phyloP scores from a whole-genome alignment of 2,329 filamentous ascomycete species.

The Colletotrichum echinochloae region DNA sequence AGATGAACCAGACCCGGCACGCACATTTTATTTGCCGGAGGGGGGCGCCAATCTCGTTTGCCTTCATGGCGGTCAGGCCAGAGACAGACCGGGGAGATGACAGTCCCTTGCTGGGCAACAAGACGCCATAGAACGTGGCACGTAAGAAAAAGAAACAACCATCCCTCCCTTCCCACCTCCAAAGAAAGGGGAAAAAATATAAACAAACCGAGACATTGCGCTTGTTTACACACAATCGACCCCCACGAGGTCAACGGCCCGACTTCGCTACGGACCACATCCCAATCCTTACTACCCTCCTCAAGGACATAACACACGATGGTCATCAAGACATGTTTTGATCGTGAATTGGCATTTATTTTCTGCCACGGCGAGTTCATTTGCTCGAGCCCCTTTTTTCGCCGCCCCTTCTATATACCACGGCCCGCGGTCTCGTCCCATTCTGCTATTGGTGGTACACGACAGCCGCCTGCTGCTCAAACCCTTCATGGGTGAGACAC shows the following conservation, averaged over 20 bases:
- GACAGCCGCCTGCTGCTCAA: not conserved
- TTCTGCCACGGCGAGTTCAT: slow-evolving; percentile 35
- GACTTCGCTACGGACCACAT: not conserved
- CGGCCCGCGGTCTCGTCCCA: slow-evolving; percentile 24
- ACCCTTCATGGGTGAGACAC: slow-evolving; percentile 18
- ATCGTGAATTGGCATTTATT: slow-evolving; percentile 30
- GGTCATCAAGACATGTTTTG: not conserved
- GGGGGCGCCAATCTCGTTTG: slow-evolving; percentile 2
- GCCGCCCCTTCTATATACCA: slow-evolving; percentile 28
- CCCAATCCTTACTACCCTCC: too few species aligned
- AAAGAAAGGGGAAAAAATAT: not conserved
- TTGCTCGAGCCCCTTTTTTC: slow-evolving; percentile 34
- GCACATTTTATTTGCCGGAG: too few species aligned
- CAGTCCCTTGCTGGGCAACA: slow-evolving; percentile 5
- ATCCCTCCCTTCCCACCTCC: too few species aligned
- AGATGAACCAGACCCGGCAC: too few species aligned
- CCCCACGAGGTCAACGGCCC: slow-evolving; percentile 35
- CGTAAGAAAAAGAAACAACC: not conserved
- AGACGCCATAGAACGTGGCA: not conserved
- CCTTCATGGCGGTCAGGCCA: slow-evolving; percentile 33
- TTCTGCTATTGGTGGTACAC: not conserved
- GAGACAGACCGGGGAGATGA: not conserved
- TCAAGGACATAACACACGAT: not conserved
- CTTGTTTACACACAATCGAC: not conserved
- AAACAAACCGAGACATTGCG: slow-evolving; percentile 24